Percentiles rank a stretch among this genome's conserved stretches.
These are phyloP conservation scores for Cicer cuneatum DNA, from an alignment of 306 rosid species.

Conservation along the genomic window DNA sequence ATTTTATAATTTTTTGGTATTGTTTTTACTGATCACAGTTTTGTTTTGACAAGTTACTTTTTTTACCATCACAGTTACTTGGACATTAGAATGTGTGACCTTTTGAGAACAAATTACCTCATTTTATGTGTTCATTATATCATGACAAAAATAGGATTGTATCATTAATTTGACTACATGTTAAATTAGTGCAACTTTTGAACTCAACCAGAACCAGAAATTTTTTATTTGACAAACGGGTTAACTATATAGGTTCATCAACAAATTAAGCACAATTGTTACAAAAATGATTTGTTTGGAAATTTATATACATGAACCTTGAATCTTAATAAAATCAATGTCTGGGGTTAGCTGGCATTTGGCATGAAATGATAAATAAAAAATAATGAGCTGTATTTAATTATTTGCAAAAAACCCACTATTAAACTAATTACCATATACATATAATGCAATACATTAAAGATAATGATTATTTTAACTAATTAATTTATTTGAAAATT, in stretches of 20 bases:
- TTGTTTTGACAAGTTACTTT: too few relatives aligned
- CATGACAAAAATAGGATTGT: neutral
- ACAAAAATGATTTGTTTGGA: too few relatives aligned
- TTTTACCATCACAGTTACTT: neutral
- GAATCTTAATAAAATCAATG: too few relatives aligned
- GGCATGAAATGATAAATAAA: neutral
- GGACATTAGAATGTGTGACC: neutral
- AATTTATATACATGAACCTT: too few relatives aligned
- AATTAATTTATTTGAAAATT: slow-evolving; percentile 3
- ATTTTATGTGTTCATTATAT: neutral
- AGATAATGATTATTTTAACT: neutral
- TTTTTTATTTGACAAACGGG: neutral
- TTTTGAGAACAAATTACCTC: neutral
- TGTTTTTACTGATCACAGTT: too few relatives aligned
- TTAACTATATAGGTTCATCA: neutral
- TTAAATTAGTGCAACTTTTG: neutral
- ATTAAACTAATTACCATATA: too few relatives aligned
- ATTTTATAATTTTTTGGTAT: too few relatives aligned
- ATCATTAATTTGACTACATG: neutral
- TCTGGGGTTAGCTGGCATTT: neutral
- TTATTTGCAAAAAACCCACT: too few relatives aligned
- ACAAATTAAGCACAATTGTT: neutral
- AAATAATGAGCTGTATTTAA: neutral
- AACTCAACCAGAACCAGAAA: neutral
- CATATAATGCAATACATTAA: neutral